Evolutionary conservation across 441 rosid genomes (phyloP), one percentile per base, ranked within the genome.

Genomic region (Viola pubescens): DNA sequence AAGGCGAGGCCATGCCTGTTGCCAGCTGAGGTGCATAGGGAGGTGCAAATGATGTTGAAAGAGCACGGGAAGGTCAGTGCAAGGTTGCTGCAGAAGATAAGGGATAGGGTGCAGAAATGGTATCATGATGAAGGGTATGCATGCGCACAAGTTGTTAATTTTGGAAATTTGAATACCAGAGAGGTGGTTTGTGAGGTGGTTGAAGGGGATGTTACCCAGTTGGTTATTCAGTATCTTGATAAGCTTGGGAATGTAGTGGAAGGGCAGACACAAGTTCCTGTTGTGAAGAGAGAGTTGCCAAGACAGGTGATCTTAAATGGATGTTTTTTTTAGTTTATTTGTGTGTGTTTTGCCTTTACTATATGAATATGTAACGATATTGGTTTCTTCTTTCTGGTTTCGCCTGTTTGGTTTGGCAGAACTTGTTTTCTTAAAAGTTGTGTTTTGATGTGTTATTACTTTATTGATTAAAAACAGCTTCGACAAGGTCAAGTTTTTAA

Each of bases 231-330:
- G 78, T 92, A 80, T 70, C 90, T 78, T 70, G 98, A 89, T 68
- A 92, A 92, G 85, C 87, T 92, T 53, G 98, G 98, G 16, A 89
- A 92, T 84, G 86, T 87, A 1, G 86, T 92, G 46, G 98, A 92
- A 77, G 98, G 98, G 40, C 82, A 92, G 62, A 92, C 97, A n/a
- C 85, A 86, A 62, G 68, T 77, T 65, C 76, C 94, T 73, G 85
- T 94, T 44, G 80, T 94, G 34, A 83, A 73, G 67, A 83, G 99
- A 58, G 99, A 90, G 64, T 72, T 94, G 79, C 99, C 97, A 2
- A 82, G 79, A 56, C 89, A 79, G 97, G 99, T 89, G 59, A 39
- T 14, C 14, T 34, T 1, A 11, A 47, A 37, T 38, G 47, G 39
- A 7, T n/a, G 34, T n/a, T 11, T 12, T 37, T 4, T 6, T n/a